Base-by-base conservation (phyloP, 2,329 filamentous ascomycete genomes). In the Orbilia brochopaga region DNA sequence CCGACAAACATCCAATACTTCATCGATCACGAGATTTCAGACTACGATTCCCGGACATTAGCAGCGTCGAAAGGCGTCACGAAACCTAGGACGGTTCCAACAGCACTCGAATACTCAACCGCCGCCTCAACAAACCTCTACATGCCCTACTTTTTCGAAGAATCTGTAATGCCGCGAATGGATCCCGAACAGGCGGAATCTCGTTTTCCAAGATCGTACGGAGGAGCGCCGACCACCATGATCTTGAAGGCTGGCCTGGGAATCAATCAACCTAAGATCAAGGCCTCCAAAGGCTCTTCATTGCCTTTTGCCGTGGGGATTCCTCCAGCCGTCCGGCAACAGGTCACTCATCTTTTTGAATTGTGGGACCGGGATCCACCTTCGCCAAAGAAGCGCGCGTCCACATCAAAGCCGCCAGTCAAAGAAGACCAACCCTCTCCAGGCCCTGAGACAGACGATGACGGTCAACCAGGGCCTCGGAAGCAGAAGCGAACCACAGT, bases 61-160 rank as follows among this genome's bases (percentile, higher is more conserved):
- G 59, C 66, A 4, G 59, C 66, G 17, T 54, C 54, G 1, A 58
- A 64, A 52, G 66, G 66, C 27, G 42, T 70, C 30, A 48, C 42
- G 1, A 64, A 57, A 23, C 59, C 66, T 44, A 53, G 66, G 10
- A 59, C 59, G 8, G 66, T 70, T 1, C 66, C 66, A 11, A 70
- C 66, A 1, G 66, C 66, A 19, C 5, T 64, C 0, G 30, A 70
- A 60, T 70, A 70, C 59, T 46, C 66, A n/a, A 59, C 53, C 1
- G 59, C 59, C 10, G 53, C 59, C 4, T 30, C 59, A 2, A 60
- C 59, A n/a, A 70, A 70, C 19, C 55, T 70, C 1, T 70, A 70
- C 40, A 70, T 70, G 66, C 66, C 66, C 1, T 70, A 64, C 32
- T 70, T 70, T 17, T 70, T 70, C 35, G 66, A 70, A 21, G 66